Percentiles rank a stretch among this genome's conserved stretches.
These are phyloP conservation scores for Pleodorina starrii DNA, from an alignment of 139 green algal genomes.

Conservation along the genomic window DNA sequence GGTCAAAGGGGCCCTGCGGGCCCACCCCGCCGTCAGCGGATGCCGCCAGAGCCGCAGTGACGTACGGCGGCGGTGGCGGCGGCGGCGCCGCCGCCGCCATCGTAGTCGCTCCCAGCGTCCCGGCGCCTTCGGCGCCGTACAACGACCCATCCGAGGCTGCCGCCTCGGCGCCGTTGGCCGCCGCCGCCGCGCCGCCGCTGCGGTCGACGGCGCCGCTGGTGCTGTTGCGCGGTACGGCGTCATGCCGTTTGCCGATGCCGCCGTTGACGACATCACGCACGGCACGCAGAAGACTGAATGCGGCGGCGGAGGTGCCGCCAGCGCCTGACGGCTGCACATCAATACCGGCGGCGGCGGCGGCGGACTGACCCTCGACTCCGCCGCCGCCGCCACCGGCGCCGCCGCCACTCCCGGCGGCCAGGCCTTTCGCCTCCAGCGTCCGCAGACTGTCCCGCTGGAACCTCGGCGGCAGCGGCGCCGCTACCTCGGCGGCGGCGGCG, in stretches of 20 bases:
- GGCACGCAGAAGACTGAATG: neutral
- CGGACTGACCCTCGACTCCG: neutral
- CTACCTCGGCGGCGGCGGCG: neutral
- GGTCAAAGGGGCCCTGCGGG: neutral
- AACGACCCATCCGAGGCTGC: neutral
- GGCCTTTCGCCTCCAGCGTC: slow-evolving; percentile 1
- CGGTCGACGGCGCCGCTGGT: neutral
- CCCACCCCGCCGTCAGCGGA: neutral
- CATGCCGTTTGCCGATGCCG: neutral
- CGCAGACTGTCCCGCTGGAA: slow-evolving; percentile 19
- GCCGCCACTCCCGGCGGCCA: neutral
- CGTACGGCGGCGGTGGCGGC: neutral
- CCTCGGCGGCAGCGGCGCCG: neutral
- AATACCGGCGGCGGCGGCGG: neutral
- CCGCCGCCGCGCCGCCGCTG: no score
- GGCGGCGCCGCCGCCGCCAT: neutral
- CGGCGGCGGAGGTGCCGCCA: neutral
- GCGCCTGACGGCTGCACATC: neutral
- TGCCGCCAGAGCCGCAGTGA: neutral
- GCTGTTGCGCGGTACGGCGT: neutral
- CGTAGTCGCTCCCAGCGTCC: neutral
- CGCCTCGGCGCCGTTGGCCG: neutral
- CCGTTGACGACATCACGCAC: neutral
- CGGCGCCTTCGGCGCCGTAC: neutral
- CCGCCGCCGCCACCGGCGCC: neutral